A percentile compares a stretch with the other conserved stretches of the same genome.
These are phyloP conservation scores for Claviceps paspali DNA, from an alignment of 2,329 filamentous ascomycete species.

Conservation along the genomic window DNA sequence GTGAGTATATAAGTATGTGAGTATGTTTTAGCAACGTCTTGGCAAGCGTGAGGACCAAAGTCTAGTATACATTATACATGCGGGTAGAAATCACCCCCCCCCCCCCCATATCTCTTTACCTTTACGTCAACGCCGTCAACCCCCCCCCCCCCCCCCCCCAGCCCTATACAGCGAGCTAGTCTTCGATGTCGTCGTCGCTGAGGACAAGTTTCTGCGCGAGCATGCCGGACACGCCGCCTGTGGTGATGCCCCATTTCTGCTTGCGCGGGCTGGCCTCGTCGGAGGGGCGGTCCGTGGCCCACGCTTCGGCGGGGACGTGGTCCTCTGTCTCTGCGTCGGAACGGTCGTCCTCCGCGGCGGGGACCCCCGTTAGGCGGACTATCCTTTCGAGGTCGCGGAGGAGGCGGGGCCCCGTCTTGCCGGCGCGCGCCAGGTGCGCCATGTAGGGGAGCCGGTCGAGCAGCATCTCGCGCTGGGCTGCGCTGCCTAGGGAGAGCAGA, in stretches of 20 bases:
- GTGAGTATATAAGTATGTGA: too few relatives aligned
- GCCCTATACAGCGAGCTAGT: too few relatives aligned
- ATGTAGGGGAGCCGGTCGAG: conserved; percentile 82
- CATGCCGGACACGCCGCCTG: conserved; percentile 23
- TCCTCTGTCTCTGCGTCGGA: conserved; percentile 26
- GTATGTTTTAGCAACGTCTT: too few relatives aligned
- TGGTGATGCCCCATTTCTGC: conserved; percentile 24
- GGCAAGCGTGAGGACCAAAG: too few relatives aligned
- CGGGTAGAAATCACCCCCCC: too few relatives aligned
- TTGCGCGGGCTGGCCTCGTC: conserved; percentile 38
- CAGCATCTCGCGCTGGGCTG: conserved; percentile 57
- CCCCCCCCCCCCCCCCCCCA: too few relatives aligned
- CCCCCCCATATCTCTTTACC: too few relatives aligned
- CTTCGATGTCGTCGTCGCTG: conserved; percentile 76
- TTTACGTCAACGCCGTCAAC: too few relatives aligned
- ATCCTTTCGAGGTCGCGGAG: conserved; percentile 51
- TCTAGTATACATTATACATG: too few relatives aligned
- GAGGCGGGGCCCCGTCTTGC: conserved; percentile 22
- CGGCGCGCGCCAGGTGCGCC: conserved; percentile 43
- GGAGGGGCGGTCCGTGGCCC: conserved; percentile 46
- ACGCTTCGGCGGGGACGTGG: conserved; percentile 25
- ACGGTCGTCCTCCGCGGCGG: conserved; percentile 29
- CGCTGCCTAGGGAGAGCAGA: conserved; percentile 44
- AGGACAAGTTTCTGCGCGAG: conserved; percentile 53
- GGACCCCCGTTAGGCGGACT: conserved; percentile 46